phyloP scores from a whole-genome alignment of 768 basidiomycete species.

The Lyophyllum shimeji region DNA sequence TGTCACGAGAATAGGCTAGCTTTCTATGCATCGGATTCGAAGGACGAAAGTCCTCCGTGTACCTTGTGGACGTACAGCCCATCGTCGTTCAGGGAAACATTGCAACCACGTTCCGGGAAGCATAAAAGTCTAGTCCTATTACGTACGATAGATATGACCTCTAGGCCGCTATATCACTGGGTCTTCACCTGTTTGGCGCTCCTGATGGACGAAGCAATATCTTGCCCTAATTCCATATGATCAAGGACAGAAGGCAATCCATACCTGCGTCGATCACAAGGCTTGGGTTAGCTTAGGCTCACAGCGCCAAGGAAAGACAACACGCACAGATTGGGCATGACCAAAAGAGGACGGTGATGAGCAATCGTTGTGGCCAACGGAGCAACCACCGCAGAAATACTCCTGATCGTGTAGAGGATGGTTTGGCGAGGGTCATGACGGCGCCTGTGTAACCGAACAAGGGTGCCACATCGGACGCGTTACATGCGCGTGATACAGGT shows the following conservation, averaged over 20 bases:
- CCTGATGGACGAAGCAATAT: constrained; percentile 26
- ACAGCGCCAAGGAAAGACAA: not conserved
- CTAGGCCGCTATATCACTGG: constrained; percentile 13
- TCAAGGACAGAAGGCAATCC: constrained; percentile 32
- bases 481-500: constrained; percentile 65
- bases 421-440: constrained; percentile 79
- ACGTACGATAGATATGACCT: constrained; percentile 11
- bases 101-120: not conserved
- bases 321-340: constrained; percentile 69
- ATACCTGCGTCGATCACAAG: constrained; percentile 23
- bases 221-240: constrained; percentile 34
- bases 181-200: constrained; percentile 15
- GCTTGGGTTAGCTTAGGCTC: not conserved
- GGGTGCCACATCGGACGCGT: constrained; percentile 52
- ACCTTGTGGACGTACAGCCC: not conserved
- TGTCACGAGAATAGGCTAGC: not conserved
- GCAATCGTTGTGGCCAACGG: constrained; percentile 58
- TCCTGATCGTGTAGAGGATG: constrained; percentile 70
- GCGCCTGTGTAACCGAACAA: constrained; percentile 71
- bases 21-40: not conserved
- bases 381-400: constrained; percentile 67
- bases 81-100: not conserved
- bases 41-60: not conserved
- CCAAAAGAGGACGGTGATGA: constrained; percentile 54
- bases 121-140: constrained; percentile 9